These are phyloP conservation scores for Hypocrella siamensis DNA, from an alignment of 2,329 filamentous ascomycete genomes.

Conservation along the genomic window DNA sequence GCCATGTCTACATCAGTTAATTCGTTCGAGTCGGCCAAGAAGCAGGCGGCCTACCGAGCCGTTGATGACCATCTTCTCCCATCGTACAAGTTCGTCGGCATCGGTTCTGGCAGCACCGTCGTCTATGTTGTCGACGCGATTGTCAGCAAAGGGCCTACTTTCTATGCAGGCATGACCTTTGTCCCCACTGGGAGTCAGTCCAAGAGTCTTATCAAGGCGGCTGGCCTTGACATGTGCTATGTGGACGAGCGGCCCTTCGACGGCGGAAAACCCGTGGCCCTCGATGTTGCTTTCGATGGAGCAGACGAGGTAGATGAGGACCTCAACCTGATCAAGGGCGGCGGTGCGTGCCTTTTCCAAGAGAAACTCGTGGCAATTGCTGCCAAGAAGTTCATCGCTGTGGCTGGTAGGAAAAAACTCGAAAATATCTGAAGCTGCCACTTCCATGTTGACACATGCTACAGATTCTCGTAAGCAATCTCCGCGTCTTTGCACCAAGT, in stretches of 20 bases:
- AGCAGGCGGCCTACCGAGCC: conserved; percentile 56
- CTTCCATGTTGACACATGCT: neutral
- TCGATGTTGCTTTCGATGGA: conserved; percentile 91
- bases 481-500: conserved; percentile 54
- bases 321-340: conserved; percentile 94
- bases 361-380: conserved; percentile 88
- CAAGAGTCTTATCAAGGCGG: conserved; percentile 67
- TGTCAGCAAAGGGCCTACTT: conserved; percentile 36
- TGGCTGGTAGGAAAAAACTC: conserved; percentile 44
- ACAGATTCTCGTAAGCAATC: conserved; percentile 83
- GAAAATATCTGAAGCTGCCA: conserved; percentile 2
- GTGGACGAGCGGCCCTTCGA: conserved; percentile 55
- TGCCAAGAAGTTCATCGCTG: conserved; percentile 73
- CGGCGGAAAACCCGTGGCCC: conserved; percentile 24
- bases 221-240: conserved; percentile 60
- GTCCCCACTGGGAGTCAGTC: conserved; percentile 87
- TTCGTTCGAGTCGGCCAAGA: conserved; percentile 58
- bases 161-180: conserved; percentile 58
- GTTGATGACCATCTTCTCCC: conserved; percentile 56
- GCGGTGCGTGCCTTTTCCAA: conserved; percentile 93
- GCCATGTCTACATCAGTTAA: conserved; percentile 19
- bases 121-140: conserved; percentile 79
- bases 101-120: conserved; percentile 69
- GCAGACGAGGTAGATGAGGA: conserved; percentile 94
- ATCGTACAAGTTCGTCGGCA: conserved; percentile 51